Base-by-base conservation (phyloP, 495 filamentous ascomycete species). In the Neurospora hispaniola region DNA sequence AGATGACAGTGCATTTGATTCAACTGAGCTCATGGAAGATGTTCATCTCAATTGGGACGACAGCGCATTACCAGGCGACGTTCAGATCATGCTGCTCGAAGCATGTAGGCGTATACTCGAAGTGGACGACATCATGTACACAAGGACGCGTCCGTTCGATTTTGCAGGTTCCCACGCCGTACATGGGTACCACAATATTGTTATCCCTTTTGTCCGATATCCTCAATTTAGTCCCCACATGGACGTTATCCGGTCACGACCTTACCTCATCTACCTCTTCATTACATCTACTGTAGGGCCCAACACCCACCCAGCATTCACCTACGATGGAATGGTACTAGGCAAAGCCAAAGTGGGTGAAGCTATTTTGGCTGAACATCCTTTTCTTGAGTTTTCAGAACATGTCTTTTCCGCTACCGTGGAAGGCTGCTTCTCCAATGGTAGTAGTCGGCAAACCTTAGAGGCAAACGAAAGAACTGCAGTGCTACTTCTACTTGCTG, bases 101-200 rank as follows among this genome's bases (percentile, higher is more conserved):
- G 46, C 46, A 20, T 54, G 4, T 1, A 54, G 2, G 2, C 10
- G 46, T 54, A 54, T 54, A 4, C 0, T 0, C 0, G 46, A 23
- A 54, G 4, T 23, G 44, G 8, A 48, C 27, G 8, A 48, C 27
- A 31, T 3, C 27, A 31, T 2, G 2, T 2, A 31, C 2, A 31
- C 27, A 31, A 31, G 0, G 27, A 2, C 1, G 27, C 27, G 27
- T 31, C 2, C 27, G 27, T 3, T 31, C 27, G 27, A 31, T 54
- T 54, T 54, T 23, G 46, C 10, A 20, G 46, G 46, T 23, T 54
- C 1, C n/a, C 5, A 20, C 9, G n/a, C n/a, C 46, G n/a, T 4
- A 5, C 0, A 0, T 12, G n/a, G 46, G 9, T 1, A 2, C 0
- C 20, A 23, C 46, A 54, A 54, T 12, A 0, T 54, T 12, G n/a